Percentiles rank a stretch among this genome's conserved stretches.
These are phyloP conservation scores for Sporothrix protearum DNA, from an alignment of 2,329 filamentous ascomycete species.

Conservation along the genomic window DNA sequence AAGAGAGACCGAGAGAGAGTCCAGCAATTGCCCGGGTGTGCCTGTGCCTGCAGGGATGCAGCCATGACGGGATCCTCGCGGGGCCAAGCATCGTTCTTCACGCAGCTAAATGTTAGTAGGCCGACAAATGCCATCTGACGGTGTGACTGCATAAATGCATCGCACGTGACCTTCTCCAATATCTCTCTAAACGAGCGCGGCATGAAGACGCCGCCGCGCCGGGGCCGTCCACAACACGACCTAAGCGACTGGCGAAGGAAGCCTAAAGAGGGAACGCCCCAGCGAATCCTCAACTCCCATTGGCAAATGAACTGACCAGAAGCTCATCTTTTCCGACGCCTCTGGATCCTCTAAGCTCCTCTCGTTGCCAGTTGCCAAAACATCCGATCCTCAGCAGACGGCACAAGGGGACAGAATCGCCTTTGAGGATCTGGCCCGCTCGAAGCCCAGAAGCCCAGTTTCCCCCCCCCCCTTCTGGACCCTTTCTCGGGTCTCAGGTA, in stretches of 20 bases:
- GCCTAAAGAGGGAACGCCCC: background rate
- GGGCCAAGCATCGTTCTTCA: background rate
- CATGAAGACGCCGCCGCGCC: background rate
- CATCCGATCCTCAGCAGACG: slow-evolving; percentile 22
- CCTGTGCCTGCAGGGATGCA: background rate
- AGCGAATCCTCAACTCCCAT: background rate
- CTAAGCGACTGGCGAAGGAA: background rate
- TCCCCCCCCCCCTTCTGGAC: background rate
- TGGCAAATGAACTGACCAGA: slow-evolving; percentile 3
- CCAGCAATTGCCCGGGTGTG: background rate
- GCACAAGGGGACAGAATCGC: background rate
- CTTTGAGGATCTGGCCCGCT: background rate
- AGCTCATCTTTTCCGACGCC: slow-evolving; percentile 10
- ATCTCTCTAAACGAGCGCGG: background rate
- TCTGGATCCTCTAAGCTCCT: background rate
- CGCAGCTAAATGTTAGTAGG: background rate
- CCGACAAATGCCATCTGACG: background rate
- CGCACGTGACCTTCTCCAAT: no score
- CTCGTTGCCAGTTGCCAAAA: slow-evolving; percentile 1
- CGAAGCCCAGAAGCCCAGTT: background rate
- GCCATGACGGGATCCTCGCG: background rate
- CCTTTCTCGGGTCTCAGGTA: background rate
- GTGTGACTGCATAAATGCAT: background rate
- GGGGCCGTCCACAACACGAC: slow-evolving; percentile 5
- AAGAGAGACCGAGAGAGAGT: no score